phyloP scores from a whole-genome alignment of 305 asterid species.

The Rubia balearica region DNA sequence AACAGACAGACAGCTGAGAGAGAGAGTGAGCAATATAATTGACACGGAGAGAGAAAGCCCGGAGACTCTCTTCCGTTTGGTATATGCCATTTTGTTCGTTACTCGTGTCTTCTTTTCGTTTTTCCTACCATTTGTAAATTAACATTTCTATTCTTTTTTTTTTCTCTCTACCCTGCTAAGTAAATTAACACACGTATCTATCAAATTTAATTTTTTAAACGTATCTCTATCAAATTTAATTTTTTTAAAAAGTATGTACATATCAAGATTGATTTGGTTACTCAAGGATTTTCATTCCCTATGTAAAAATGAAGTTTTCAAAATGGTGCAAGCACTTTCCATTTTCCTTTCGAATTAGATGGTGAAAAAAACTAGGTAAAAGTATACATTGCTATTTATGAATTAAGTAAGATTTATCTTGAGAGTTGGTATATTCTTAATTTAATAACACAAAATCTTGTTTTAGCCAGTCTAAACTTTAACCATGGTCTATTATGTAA shows the following conservation, averaged over 20 bases:
- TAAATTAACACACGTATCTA: background rate
- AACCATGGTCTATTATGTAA: too few relatives aligned
- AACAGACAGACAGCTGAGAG: slow-evolving; percentile 26
- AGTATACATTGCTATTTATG: too few relatives aligned
- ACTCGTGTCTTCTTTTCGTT: background rate
- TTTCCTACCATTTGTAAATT: background rate
- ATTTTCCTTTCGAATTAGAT: too few relatives aligned
- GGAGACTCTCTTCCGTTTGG: slow-evolving; percentile 15
- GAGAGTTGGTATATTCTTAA: too few relatives aligned
- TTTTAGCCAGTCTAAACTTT: too few relatives aligned
- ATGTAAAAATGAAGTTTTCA: background rate
- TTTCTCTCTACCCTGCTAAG: background rate
- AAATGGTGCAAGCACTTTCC: background rate
- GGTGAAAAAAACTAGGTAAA: background rate
- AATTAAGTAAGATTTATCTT: too few relatives aligned
- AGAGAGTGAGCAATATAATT: slow-evolving; percentile 6
- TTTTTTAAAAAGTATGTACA: too few relatives aligned
- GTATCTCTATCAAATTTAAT: background rate
- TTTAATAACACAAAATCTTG: too few relatives aligned
- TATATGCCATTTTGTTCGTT: slow-evolving; percentile 23
- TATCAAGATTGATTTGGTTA: background rate
- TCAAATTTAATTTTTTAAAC: background rate
- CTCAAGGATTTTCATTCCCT: background rate
- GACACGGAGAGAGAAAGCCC: slow-evolving; percentile 4
- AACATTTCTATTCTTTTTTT: background rate